Evolutionary conservation across 805 yeast genomes (phyloP), one percentile per base, ranked within the genome.

Genomic region (Maudiozyma barnettii): DNA sequence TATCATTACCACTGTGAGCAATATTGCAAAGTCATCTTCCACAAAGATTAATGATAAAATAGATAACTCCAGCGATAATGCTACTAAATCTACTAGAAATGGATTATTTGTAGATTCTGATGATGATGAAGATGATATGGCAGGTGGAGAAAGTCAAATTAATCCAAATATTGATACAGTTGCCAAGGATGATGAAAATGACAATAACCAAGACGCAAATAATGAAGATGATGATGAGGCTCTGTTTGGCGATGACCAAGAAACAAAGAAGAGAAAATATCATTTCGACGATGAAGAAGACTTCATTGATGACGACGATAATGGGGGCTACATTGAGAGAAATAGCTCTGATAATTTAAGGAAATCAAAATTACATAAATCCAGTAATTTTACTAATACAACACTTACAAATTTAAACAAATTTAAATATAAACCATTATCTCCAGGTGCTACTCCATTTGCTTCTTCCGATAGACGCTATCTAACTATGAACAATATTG

Each of bases 391-490:
- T 29, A 12, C 4, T 18, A 23, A 20, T 19, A 5, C 14, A 3
- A 13, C 13, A 44, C 9, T 23, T 7, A 5, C 30, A 3, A 30
- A 13, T 19, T 8, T 16, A 16, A 22, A 13, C 12, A 50, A 45
- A 37, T 45, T 67, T 43, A 69, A 67, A 8, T 57, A 79, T 26
- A 70, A 67, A 41, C 90, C 96, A 0, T 83, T 80, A 55, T 87
- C 95, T 3, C 84, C 87, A 1, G 98, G 98, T 1, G 77, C 84
- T 6, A 91, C 98, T 0, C 95, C 96, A 0, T 89, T 90, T 83
- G 65, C 66, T 30, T 67, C 69, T 45, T 71, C 68, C 4, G 77
- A 79, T 45, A 76, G 91, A 64, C 72, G 96, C 46, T 90, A 88
- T 57, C 66, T 91, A 38, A 79, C 88, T 19, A 86, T 90, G 74